Conservation (phyloP, 768 basidiomycete genomes). For the Jaapia argillacea region DNA sequence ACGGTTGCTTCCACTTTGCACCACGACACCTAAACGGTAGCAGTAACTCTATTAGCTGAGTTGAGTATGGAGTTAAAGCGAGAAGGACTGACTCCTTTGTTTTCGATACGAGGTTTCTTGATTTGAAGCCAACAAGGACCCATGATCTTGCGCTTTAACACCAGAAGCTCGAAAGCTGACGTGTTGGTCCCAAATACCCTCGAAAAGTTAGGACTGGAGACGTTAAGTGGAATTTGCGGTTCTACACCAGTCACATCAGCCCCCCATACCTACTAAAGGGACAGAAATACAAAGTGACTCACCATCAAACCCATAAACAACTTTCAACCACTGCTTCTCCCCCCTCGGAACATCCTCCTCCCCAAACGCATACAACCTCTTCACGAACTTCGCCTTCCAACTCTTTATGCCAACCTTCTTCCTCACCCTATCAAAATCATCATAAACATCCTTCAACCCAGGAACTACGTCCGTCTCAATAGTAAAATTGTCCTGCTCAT, state of each 20-base stretch:
- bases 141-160: conserved; percentile 96
- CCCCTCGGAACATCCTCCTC: conserved; percentile 71
- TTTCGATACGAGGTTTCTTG: conserved; percentile 62
- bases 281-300: conserved; percentile 14
- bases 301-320: conserved; percentile 87
- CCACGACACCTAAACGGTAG: conserved; percentile 72
- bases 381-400: conserved; percentile 79
- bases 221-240: conserved; percentile 60
- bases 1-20: conserved; percentile 88
- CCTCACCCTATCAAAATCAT: conserved; percentile 76
- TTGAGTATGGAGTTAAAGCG: conserved; percentile 3
- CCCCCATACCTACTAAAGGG: no score
- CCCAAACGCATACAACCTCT: conserved; percentile 88
- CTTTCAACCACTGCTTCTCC: conserved; percentile 85
- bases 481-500: conserved; percentile 43
- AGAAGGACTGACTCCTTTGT: conserved; percentile 58
- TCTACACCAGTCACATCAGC: conserved; percentile 29
- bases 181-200: conserved; percentile 89
- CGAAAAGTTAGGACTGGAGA: conserved; percentile 75
- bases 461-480: conserved; percentile 69
- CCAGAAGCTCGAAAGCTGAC: conserved; percentile 86
- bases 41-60: background rate
- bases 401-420: conserved; percentile 56
- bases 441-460: conserved; percentile 58
- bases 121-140: conserved; percentile 96